A percentile compares a stretch with the other conserved stretches of the same genome.
These are phyloP conservation scores for Boletus mariae DNA, from an alignment of 1,284 basidiomycete species.

Conservation along the genomic window DNA sequence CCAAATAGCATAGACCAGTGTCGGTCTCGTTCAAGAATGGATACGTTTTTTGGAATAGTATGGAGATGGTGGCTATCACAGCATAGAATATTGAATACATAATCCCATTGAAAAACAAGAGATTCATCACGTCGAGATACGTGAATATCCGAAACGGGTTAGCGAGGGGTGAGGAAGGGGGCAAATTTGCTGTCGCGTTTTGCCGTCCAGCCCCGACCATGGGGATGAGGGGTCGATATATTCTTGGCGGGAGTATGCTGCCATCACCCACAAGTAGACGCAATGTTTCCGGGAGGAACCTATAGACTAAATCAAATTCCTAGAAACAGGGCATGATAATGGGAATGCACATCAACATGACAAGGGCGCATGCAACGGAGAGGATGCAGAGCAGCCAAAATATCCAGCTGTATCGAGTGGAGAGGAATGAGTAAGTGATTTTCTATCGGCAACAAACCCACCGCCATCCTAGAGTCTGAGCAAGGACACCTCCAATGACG, in stretches of 20 bases:
- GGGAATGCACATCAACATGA: constrained; percentile 51
- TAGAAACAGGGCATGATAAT: background rate
- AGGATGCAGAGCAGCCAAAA: constrained; percentile 78
- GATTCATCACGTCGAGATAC: constrained; percentile 57
- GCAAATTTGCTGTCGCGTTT: constrained; percentile 23
- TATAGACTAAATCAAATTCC: constrained; percentile 16
- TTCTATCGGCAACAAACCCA: constrained; percentile 22
- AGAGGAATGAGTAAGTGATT: constrained; percentile 1
- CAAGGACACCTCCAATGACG: constrained; percentile 56
- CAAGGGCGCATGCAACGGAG: constrained; percentile 49
- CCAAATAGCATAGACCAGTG: constrained; percentile 68
- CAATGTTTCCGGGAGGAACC: constrained; percentile 63
- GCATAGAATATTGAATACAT: constrained; percentile 62
- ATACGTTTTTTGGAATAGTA: constrained; percentile 56
- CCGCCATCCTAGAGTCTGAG: constrained; percentile 67
- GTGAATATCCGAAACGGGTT: constrained; percentile 62
- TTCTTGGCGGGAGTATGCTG: constrained; percentile 43
- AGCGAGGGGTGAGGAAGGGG: constrained; percentile 36
- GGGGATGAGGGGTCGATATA: constrained; percentile 54
- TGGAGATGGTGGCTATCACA: constrained; percentile 62
- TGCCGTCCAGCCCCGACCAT: constrained; percentile 43
- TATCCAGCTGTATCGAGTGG: constrained; percentile 48
- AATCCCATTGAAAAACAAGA: constrained; percentile 59
- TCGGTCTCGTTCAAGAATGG: constrained; percentile 59
- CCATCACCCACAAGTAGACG: constrained; percentile 56